These are phyloP conservation scores for Quercus phellos DNA, from an alignment of 331 rosid genomes.

Conservation along the genomic window DNA sequence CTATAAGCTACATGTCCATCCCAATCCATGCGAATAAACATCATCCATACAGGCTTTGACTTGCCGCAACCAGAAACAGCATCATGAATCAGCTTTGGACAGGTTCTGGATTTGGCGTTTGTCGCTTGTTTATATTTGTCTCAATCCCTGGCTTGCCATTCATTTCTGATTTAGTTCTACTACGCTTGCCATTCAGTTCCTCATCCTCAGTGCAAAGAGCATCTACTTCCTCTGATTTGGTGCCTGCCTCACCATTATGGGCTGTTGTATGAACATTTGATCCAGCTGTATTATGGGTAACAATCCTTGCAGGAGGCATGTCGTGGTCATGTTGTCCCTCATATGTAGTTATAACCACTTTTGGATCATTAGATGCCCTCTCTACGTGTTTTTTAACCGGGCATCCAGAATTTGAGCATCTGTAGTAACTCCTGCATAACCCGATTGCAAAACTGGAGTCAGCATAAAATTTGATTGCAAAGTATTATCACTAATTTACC, in stretches of 20 bases:
- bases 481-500: background rate
- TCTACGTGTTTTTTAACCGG: conserved; percentile 84
- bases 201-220: conserved; percentile 16
- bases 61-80: conserved; percentile 17
- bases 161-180: conserved; percentile 10
- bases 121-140: conserved; percentile 23
- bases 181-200: conserved; percentile 26
- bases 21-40: conserved; percentile 31
- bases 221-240: conserved; percentile 21
- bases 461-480: background rate
- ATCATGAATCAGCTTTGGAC: conserved; percentile 41
- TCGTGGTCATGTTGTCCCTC: conserved; percentile 81
- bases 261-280: conserved; percentile 18
- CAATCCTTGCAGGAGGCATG: conserved; percentile 49
- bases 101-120: conserved; percentile 42
- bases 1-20: conserved; percentile 9
- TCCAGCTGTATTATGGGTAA: conserved; percentile 39
- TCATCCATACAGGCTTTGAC: conserved; percentile 24
- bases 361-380: conserved; percentile 66
- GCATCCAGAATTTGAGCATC: conserved; percentile 87
- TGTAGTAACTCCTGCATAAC: conserved; percentile 74
- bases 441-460: conserved; percentile 10
- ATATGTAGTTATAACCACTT: conserved; percentile 67
- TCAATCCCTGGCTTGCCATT: conserved; percentile 21
- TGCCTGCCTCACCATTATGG: conserved; percentile 22